Base-by-base conservation (phyloP, 176 grass and related monocot species). In the Pharus latifolius region DNA sequence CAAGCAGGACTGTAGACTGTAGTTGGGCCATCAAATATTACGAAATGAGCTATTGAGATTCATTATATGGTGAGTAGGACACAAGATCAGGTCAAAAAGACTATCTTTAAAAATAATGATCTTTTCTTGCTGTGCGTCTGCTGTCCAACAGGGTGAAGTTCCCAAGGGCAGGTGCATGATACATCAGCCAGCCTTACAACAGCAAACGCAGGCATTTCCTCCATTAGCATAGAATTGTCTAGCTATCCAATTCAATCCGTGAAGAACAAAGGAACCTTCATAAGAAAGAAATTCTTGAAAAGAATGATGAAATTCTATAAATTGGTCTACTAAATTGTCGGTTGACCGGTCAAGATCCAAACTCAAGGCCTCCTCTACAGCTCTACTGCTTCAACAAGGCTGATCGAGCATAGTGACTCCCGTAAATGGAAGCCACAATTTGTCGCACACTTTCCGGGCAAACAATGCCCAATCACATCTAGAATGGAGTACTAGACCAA, bases 321-420 rank as follows among this genome's bases (percentile, higher is more conserved):
- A 49, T 6, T 15, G 11, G 17, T 37, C 4, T 2, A 37, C 19
- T 27, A 74, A 29, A 74, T 27, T 27, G 41, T n/a, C 41, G 14
- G 56, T 80, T 85, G 70, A 80, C 70, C 10, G 32, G 48, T 75
- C 77, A 56, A 63, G 77, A 75, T 85, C 70, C 57, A 54, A 75
- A 42, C 56, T 30, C n/a, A 41, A 49, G 9, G 26, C n/a, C n/a
- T n/a, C n/a, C n/a, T n/a, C n/a, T n/a, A n/a, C n/a, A n/a, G n/a
- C n/a, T n/a, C n/a, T n/a, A n/a, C n/a, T n/a, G n/a, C n/a, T n/a
- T n/a, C n/a, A 24, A 44, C 4, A 11, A 24, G 24, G 18, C 74
- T 32, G 27, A 40, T 16, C 46, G 24, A 16, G 31, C 23, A 26
- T 25, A 10, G 45, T 2, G 13, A 0, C 6, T 6, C 1, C 8